phyloP scores from a whole-genome alignment of 768 basidiomycete species.

The Russula ochroleuca region DNA sequence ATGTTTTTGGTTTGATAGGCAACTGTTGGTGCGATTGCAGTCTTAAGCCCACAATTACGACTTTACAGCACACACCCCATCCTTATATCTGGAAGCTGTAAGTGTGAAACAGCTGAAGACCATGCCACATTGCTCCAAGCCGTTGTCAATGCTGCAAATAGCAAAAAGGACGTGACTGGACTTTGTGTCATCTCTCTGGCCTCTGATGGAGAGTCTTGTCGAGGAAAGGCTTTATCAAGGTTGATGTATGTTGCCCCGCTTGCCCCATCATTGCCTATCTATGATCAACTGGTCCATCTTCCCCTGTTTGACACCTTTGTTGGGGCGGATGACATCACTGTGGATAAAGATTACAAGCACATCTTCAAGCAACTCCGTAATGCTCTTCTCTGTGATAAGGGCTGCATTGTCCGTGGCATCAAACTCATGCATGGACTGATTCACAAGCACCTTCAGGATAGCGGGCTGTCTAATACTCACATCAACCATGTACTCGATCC shows the following conservation, averaged over 20 bases:
- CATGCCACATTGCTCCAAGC: not conserved
- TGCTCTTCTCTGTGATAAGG: not conserved
- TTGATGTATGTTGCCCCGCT: not conserved
- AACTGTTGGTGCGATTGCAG: constrained; percentile 2
- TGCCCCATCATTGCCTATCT: not conserved
- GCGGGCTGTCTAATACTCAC: not conserved
- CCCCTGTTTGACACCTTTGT: not conserved
- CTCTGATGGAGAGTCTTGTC: not conserved
- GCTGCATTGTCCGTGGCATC: not conserved
- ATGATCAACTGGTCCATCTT: not conserved
- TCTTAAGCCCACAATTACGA: not conserved
- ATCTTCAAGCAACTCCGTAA: not conserved
- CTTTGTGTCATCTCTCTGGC: not conserved
- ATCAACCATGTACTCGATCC: constrained; percentile 5
- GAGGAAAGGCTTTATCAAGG: not conserved
- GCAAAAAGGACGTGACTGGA: too few relatives aligned
- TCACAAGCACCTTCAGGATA: not conserved
- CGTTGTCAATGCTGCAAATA: not conserved
- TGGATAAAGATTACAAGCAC: constrained; percentile 12
- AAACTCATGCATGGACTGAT: not conserved
- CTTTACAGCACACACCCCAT: constrained; percentile 7
- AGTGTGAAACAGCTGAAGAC: not conserved
- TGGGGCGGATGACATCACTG: constrained; percentile 4
- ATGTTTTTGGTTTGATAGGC: constrained; percentile 1
- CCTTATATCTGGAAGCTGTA: constrained; percentile 7